Conservation (phyloP, 805 yeast genomes). For the Pichia kluyveri region DNA sequence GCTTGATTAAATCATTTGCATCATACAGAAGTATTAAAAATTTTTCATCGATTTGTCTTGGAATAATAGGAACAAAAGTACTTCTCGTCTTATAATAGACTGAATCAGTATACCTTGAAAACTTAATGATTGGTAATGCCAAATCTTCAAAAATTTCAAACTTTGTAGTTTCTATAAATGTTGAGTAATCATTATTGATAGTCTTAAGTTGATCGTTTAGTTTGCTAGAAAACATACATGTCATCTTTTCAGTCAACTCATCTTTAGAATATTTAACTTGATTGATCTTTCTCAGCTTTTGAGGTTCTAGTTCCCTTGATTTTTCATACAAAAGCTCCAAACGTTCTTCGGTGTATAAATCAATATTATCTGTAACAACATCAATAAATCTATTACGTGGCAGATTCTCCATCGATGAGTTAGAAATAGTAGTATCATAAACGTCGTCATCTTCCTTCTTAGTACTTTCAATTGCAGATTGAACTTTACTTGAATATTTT, state of each 20-base stretch:
- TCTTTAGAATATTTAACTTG: slow-evolving; percentile 35
- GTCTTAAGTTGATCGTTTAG: not conserved
- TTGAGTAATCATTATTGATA: not conserved
- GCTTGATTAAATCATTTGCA: slow-evolving; percentile 35
- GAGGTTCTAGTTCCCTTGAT: slow-evolving; percentile 12
- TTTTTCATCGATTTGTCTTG: slow-evolving; percentile 34
- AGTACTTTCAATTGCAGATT: too few species aligned
- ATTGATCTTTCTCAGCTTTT: slow-evolving; percentile 25
- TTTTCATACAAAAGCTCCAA: slow-evolving; percentile 16
- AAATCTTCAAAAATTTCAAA: slow-evolving; percentile 13
- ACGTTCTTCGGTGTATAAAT: slow-evolving; percentile 8
- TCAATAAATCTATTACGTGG: not conserved
- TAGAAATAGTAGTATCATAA: not conserved
- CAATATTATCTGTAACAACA: slow-evolving; percentile 1
- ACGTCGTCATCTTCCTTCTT: not conserved
- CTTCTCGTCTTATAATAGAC: slow-evolving; percentile 40
- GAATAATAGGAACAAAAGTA: slow-evolving; percentile 43
- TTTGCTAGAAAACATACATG: slow-evolving; percentile 9
- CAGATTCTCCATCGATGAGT: not conserved
- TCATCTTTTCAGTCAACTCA: slow-evolving; percentile 43
- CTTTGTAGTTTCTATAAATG: not conserved
- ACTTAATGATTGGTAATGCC: slow-evolving; percentile 37
- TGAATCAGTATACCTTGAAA: slow-evolving; percentile 43
- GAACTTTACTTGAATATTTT: not conserved
- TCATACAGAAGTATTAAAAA: slow-evolving; percentile 36